Evolutionary conservation across 768 basidiomycete genomes (phyloP).

Genomic region (Lepiota subincarnata): DNA sequence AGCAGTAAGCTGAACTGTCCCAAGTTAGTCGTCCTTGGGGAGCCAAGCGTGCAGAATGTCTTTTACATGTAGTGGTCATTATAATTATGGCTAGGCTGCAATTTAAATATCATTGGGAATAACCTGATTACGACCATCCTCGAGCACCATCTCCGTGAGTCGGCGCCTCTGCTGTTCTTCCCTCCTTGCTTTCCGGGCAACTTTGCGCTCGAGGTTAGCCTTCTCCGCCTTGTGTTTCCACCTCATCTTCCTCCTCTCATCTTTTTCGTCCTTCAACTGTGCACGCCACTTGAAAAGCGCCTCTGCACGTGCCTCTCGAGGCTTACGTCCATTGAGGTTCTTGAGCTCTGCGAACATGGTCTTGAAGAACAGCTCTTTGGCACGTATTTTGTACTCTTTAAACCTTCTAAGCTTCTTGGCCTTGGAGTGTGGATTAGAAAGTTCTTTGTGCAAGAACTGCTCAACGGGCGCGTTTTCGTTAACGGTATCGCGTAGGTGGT

Average conservation of each 20-base stretch:
- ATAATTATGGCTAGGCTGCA: background rate
- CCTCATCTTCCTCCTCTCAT: conserved; percentile 57
- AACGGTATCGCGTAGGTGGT: conserved; percentile 36
- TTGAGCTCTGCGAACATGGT: conserved; percentile 51
- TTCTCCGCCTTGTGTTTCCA: conserved; percentile 47
- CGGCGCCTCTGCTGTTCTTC: conserved; percentile 50
- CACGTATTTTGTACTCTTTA: conserved; percentile 50
- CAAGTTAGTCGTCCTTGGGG: too few relatives aligned
- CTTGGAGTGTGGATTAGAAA: conserved; percentile 78
- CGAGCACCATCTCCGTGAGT: conserved; percentile 49
- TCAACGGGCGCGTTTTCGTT: conserved; percentile 63
- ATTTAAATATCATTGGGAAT: conserved; percentile 35
- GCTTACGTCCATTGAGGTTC: conserved; percentile 55
- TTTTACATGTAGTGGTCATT: background rate
- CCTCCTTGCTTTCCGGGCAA: conserved; percentile 49
- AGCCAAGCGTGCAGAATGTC: background rate
- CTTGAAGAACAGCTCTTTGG: conserved; percentile 46
- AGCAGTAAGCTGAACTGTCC: too few relatives aligned
- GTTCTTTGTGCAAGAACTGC: conserved; percentile 58
- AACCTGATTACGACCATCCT: conserved; percentile 56
- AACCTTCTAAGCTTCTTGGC: conserved; percentile 80
- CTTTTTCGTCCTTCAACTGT: conserved; percentile 51
- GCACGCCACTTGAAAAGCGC: conserved; percentile 72
- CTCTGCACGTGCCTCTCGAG: conserved; percentile 64
- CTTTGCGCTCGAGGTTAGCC: conserved; percentile 52